Conservation (phyloP, 1,139 yeast species). For the Suhomyces chickasaworum region DNA sequence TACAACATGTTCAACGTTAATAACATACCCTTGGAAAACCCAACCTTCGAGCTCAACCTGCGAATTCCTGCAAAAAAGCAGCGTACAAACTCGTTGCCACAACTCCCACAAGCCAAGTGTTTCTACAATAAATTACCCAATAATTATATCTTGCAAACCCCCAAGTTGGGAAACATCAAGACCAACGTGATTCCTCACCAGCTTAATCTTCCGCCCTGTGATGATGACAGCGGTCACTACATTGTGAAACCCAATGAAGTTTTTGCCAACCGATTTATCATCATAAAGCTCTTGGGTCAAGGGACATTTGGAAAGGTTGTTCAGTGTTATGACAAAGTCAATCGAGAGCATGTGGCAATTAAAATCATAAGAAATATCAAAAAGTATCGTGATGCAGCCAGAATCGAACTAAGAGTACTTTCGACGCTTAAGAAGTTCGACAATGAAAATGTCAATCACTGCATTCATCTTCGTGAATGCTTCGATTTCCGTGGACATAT, state of each 20-base stretch:
- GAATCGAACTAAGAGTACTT: constrained; percentile 75
- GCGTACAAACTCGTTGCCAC: constrained; percentile 72
- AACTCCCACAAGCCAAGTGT: constrained; percentile 55
- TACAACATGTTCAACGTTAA: constrained; percentile 46
- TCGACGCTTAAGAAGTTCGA: constrained; percentile 81
- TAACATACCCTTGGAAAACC: constrained; percentile 16
- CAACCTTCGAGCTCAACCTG: constrained; percentile 17
- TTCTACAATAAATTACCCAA: constrained; percentile 44
- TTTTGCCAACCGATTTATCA: constrained; percentile 68
- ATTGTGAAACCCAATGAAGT: constrained; percentile 59
- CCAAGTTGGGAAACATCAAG: constrained; percentile 47
- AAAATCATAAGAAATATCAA: constrained; percentile 84
- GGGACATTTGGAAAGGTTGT: constrained; percentile 98
- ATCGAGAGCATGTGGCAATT: constrained; percentile 75
- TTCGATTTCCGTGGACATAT: constrained; percentile 94
- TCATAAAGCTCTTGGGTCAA: constrained; percentile 78
- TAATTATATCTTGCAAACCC: constrained; percentile 40
- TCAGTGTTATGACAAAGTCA: constrained; percentile 61
- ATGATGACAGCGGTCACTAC: constrained; percentile 85
- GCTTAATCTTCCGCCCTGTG: constrained; percentile 50
- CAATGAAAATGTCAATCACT: constrained; percentile 64
- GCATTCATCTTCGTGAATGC: constrained; percentile 82
- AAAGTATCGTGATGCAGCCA: constrained; percentile 82
- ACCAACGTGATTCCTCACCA: constrained; percentile 45
- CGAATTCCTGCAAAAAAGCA: constrained; percentile 44